phyloP scores from a whole-genome alignment of 2,329 filamentous ascomycete species.

The Epichloe hybrida region DNA sequence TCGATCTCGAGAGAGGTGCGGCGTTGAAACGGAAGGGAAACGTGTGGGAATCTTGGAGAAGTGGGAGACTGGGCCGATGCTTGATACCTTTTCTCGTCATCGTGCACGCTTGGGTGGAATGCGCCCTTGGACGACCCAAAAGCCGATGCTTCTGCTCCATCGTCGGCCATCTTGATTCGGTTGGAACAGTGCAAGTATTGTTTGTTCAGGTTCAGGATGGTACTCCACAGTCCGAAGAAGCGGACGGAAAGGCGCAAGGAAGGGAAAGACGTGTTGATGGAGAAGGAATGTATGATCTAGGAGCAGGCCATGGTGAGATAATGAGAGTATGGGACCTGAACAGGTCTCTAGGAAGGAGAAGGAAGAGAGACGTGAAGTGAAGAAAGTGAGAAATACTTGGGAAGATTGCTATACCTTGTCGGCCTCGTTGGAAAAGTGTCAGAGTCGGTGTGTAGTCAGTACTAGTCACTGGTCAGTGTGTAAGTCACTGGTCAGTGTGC shows the following conservation, averaged over 20 bases:
- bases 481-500: too few species aligned
- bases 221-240: slow-evolving; percentile 11
- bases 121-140: not conserved
- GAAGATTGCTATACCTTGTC: not conserved
- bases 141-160: not conserved
- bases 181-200: not conserved
- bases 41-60: not conserved
- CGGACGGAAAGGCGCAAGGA: too few species aligned
- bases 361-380: not conserved
- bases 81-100: not conserved
- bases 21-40: slow-evolving; percentile 10
- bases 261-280: not conserved
- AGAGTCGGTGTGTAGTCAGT: too few species aligned
- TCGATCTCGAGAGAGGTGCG: slow-evolving; percentile 35
- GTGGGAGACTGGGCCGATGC: not conserved
- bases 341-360: not conserved
- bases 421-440: not conserved
- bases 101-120: not conserved
- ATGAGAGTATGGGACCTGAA: not conserved
- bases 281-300: not conserved
- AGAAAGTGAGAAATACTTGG: not conserved
- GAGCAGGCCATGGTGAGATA: not conserved
- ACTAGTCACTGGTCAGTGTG: too few species aligned
- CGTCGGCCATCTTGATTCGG: slow-evolving; percentile 2
- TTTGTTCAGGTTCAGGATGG: not conserved